Percentiles rank a stretch among this genome's conserved stretches.
Evolutionary conservation across 495 filamentous ascomycete genomes (phyloP).

Genomic region (Trichoderma parareesei): DNA sequence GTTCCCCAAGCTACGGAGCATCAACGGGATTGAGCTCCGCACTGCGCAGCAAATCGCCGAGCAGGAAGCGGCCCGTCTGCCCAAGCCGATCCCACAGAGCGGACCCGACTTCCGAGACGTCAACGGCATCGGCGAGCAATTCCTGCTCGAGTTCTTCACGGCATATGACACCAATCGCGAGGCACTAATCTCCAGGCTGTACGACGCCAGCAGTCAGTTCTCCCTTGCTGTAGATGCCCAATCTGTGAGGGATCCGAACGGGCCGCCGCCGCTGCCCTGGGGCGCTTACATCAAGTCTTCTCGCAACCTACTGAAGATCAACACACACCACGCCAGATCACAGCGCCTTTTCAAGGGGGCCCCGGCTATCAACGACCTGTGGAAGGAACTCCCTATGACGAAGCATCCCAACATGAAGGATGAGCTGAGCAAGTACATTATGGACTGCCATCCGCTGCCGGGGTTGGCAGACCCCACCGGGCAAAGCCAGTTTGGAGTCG

Average conservation of each 20-base stretch:
- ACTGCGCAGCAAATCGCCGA: conserved; percentile 57
- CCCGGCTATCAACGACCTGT: conserved; percentile 58
- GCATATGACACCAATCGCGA: conserved; percentile 67
- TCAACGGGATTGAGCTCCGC: conserved; percentile 65
- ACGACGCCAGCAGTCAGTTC: conserved; percentile 71
- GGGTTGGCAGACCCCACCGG: conserved; percentile 64
- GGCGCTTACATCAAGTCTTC: conserved; percentile 70
- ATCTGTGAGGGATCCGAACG: conserved; percentile 44
- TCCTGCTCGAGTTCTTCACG: conserved; percentile 65
- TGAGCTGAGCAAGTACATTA: conserved; percentile 59
- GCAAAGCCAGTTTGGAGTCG: conserved; percentile 54
- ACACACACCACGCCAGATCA: conserved; percentile 46
- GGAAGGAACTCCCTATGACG: conserved; percentile 63
- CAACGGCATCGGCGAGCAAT: conserved; percentile 61
- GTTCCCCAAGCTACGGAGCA: conserved; percentile 66
- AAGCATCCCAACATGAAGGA: conserved; percentile 60
- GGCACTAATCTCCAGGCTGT: conserved; percentile 54
- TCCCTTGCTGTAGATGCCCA: conserved; percentile 63
- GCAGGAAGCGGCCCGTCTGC: conserved; percentile 25
- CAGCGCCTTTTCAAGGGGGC: conserved; percentile 57
- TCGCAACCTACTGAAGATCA: conserved; percentile 69
- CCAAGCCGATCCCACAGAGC: conserved; percentile 58
- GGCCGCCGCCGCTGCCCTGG: conserved; percentile 45
- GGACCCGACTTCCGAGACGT: conserved; percentile 69
- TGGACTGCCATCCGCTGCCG: conserved; percentile 74